These are phyloP conservation scores for Lactifluus pinguis DNA, from an alignment of 768 basidiomycete species.

Conservation along the genomic window DNA sequence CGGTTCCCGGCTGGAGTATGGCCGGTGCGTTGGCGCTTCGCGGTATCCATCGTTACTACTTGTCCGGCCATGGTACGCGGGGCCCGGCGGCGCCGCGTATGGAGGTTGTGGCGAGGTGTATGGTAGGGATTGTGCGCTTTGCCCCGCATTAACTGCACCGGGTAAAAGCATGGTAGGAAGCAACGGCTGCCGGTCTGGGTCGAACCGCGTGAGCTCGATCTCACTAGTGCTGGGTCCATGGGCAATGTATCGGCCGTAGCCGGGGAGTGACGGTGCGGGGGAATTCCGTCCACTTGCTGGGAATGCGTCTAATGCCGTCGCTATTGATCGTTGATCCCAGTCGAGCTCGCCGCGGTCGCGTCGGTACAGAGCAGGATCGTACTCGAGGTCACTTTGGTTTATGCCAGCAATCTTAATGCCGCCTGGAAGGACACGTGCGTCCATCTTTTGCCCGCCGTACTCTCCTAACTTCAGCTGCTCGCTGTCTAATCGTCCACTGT, in stretches of 20 bases:
- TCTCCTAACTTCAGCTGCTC: slow-evolving; percentile 63
- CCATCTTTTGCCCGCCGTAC: slow-evolving; percentile 70
- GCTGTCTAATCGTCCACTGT: slow-evolving; percentile 57
- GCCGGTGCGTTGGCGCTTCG: slow-evolving; percentile 59
- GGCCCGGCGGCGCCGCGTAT: slow-evolving; percentile 20
- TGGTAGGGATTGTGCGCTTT: slow-evolving; percentile 4
- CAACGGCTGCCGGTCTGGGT: slow-evolving; percentile 55
- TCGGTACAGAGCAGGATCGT: slow-evolving; percentile 69
- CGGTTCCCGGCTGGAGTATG: slow-evolving; percentile 27
- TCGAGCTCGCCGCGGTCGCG: slow-evolving; percentile 80
- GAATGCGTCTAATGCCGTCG: slow-evolving; percentile 37
- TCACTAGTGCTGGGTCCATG: slow-evolving; percentile 27
- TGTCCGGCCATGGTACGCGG: slow-evolving; percentile 34
- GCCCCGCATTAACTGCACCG: neutral
- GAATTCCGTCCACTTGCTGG: slow-evolving; percentile 33
- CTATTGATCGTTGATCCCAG: slow-evolving; percentile 77
- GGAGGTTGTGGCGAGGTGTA: slow-evolving; percentile 21
- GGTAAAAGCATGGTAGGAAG: slow-evolving; percentile 27
- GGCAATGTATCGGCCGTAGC: slow-evolving; percentile 52
- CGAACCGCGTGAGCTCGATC: slow-evolving; percentile 50
- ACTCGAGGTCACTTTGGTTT: slow-evolving; percentile 71
- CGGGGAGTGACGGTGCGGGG: slow-evolving; percentile 31
- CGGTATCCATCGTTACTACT: slow-evolving; percentile 32
- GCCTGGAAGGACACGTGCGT: slow-evolving; percentile 64
- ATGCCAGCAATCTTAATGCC: slow-evolving; percentile 80